These are phyloP conservation scores for Novymonas esmeraldas DNA, from an alignment of 208 protist species.

Conservation along the genomic window DNA sequence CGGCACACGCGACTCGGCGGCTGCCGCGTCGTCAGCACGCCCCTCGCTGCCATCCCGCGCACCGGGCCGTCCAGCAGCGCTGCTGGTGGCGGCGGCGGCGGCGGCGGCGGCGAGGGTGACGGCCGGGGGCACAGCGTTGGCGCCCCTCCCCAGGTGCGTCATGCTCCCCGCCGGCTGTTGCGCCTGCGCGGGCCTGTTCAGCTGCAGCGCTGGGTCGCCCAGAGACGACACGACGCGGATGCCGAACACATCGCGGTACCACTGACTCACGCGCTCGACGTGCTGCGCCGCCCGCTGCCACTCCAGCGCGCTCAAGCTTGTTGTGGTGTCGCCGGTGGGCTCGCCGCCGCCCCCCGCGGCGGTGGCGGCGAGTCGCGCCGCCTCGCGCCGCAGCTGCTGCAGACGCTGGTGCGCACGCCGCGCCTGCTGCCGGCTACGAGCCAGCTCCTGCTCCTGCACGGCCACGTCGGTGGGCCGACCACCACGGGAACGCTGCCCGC, in stretches of 20 bases:
- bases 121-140: constrained; percentile 9
- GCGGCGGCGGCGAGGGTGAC: not conserved
- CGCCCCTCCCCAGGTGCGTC: constrained; percentile 19
- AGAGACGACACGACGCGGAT: constrained; percentile 33
- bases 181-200: constrained; percentile 21
- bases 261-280: constrained; percentile 43
- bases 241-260: constrained; percentile 58
- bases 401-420: constrained; percentile 28
- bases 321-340: no score
- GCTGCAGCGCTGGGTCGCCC: constrained; percentile 8
- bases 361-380: constrained; percentile 19
- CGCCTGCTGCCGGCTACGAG: constrained; percentile 22
- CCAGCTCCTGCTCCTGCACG: constrained; percentile 27
- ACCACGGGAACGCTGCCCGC: not conserved
- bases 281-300: constrained; percentile 34
- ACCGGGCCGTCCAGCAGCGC: not conserved
- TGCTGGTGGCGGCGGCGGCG: not conserved
- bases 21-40: not conserved
- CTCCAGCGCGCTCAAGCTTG: not conserved
- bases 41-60: not conserved
- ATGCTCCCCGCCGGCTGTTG: constrained; percentile 19
- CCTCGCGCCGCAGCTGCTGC: constrained; percentile 43
- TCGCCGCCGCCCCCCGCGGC: not conserved
- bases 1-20: not conserved
- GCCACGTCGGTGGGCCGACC: constrained; percentile 10